Evolutionary conservation across 192 early-diverging fungal genomes (phyloP).

Genomic region (Chytriomyces confervae): DNA sequence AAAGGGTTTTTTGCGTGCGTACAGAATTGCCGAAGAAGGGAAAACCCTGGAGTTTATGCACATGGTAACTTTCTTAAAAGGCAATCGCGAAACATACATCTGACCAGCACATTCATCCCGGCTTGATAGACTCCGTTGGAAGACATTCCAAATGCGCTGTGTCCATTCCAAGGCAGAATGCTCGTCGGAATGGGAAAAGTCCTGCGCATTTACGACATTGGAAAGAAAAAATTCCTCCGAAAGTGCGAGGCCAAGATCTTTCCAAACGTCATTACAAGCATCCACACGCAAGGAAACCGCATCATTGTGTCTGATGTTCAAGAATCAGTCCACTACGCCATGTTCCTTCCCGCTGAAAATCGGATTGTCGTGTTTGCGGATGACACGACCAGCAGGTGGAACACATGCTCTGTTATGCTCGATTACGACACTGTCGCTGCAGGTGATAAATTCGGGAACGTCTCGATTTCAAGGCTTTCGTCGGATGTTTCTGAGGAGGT

Average conservation of each 20-base stretch:
- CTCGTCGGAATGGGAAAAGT: slow-evolving; percentile 87
- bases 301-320: slow-evolving; percentile 88
- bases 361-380: slow-evolving; percentile 90
- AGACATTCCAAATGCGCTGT: slow-evolving; percentile 81
- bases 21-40: slow-evolving; percentile 71
- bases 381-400: slow-evolving; percentile 87
- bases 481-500: slow-evolving; percentile 68
- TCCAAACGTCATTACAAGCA: slow-evolving; percentile 71
- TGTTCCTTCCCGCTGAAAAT: slow-evolving; percentile 76
- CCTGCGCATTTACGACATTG: slow-evolving; percentile 91
- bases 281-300: slow-evolving; percentile 81
- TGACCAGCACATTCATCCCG: not conserved
- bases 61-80: slow-evolving; percentile 40
- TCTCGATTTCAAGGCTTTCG: slow-evolving; percentile 79
- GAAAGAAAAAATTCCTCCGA: slow-evolving; percentile 84
- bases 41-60: slow-evolving; percentile 79
- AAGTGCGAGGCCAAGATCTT: slow-evolving; percentile 89
- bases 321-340: slow-evolving; percentile 82
- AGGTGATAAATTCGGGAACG: slow-evolving; percentile 98
- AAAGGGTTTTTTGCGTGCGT: slow-evolving; percentile 76
- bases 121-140: slow-evolving; percentile 75
- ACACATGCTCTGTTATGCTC: slow-evolving; percentile 77
- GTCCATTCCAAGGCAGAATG: slow-evolving; percentile 84
- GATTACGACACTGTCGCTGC: slow-evolving; percentile 93
- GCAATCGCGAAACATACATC: not conserved